Evolutionary conservation across 345 rosid genomes (phyloP).

Genomic region (Euphorbia pulcherrima): DNA sequence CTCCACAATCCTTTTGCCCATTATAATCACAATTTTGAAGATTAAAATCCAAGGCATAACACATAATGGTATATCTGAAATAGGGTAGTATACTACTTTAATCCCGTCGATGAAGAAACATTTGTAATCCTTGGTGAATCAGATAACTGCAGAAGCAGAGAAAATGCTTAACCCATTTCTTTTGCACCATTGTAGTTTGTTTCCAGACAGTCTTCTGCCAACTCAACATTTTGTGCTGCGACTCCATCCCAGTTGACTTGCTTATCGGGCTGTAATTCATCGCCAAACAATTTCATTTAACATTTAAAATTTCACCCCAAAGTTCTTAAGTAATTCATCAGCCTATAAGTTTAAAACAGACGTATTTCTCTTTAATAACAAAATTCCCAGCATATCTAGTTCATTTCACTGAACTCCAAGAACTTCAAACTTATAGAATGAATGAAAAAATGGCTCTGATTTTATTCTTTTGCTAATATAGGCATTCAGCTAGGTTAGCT

Average conservation of each 20-base stretch:
- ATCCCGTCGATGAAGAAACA: constrained; percentile 16
- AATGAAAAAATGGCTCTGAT: no score
- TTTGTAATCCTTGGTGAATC: constrained; percentile 40
- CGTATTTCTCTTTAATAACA: no score
- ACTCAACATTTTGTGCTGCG: constrained; percentile 14
- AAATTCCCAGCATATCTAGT: no score
- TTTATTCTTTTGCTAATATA: not conserved
- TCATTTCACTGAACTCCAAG: no score
- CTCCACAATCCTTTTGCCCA: constrained; percentile 25
- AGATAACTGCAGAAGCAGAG: constrained; percentile 38
- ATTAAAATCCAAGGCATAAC: no score
- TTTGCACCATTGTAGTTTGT: constrained; percentile 46
- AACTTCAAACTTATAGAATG: no score
- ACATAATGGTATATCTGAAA: no score
- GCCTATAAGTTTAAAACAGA: not conserved
- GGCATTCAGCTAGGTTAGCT: no score
- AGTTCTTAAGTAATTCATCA: no score
- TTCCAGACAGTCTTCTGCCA: constrained; percentile 37
- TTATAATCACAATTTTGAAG: no score
- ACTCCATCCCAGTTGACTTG: constrained; percentile 22
- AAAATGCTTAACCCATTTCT: constrained; percentile 29
- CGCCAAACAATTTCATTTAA: not conserved
- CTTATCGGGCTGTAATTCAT: constrained; percentile 16
- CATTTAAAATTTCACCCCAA: not conserved
- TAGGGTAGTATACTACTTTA: not conserved